phyloP scores from a whole-genome alignment of 2,329 filamentous ascomycete genomes.

The Diaporthe amygdali region DNA sequence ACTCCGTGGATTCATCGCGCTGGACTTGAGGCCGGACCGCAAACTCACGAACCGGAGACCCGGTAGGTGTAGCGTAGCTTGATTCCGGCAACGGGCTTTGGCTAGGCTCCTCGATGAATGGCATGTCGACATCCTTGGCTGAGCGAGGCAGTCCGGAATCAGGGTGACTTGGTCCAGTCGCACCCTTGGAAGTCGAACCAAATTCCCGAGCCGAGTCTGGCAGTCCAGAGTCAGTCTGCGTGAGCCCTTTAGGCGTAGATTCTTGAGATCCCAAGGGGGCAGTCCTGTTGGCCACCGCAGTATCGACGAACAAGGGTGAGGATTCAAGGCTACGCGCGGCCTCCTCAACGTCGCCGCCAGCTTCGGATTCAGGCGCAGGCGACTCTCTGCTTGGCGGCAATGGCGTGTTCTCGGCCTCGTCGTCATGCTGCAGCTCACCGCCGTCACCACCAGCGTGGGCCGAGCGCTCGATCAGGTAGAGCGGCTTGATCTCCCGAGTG shows the following conservation, averaged over 20 bases:
- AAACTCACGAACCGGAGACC: neutral
- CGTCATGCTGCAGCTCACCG: conserved; percentile 32
- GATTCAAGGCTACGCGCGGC: conserved; percentile 15
- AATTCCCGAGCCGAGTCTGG: neutral
- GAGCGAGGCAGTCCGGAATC: neutral
- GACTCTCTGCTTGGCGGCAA: conserved; percentile 40
- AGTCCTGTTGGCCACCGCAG: conserved; percentile 37
- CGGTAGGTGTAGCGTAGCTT: conserved; percentile 22
- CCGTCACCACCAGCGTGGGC: conserved; percentile 33
- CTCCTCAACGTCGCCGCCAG: conserved; percentile 35
- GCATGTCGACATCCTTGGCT: neutral
- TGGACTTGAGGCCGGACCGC: neutral
- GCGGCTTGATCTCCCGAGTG: conserved; percentile 75
- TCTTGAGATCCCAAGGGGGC: conserved; percentile 68
- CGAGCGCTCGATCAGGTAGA: conserved; percentile 78
- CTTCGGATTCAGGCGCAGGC: conserved; percentile 38
- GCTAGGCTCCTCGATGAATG: neutral
- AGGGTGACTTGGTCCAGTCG: neutral
- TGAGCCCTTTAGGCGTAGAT: conserved; percentile 63
- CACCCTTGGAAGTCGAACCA: neutral
- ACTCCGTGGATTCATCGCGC: conserved; percentile 5
- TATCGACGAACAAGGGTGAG: conserved; percentile 46
- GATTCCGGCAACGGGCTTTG: conserved; percentile 19
- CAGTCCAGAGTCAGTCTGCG: neutral
- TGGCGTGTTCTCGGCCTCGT: conserved; percentile 53